Base-by-base conservation (phyloP, 371 early-diverging fungal genomes). In the Mucor saturninus region DNA sequence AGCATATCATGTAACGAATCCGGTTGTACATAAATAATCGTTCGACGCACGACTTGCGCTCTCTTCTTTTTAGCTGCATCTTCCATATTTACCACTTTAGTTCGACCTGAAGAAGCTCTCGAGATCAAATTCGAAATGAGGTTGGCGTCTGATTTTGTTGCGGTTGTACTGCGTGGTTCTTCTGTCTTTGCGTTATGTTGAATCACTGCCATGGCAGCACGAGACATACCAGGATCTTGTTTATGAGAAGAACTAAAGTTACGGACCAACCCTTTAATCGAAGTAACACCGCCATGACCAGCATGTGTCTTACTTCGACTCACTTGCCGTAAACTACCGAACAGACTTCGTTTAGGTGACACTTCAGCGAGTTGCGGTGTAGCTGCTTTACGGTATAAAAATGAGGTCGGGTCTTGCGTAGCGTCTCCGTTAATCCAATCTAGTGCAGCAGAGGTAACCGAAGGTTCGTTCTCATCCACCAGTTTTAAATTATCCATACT, bases 11-110 rank as follows among this genome's bases (percentile, higher is more conserved):
- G 60, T 1, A 74, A 37, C 3, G 78, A 72, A 55, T 82, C 73
- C 1, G 83, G 81, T 26, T 74, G 74, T 1, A 80, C 79, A 49
- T 82, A 82, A 50, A 82, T 82, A 56, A 82, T 79, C 1, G 77
- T 82, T 6, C 73, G 72, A 26, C 82, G 73, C 9, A 82, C 68
- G 32, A 69, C 77, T 50, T 69, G 63, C 31, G 69, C 63, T 35
- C 68, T 32, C 38, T 68, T 64, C 14, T 50, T 57, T 7, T 35
- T 37, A 3, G 30, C 51, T 38, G 31, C 51, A 29, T 50, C 31
- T 10, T 38, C 61, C 71, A 71, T 71, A 15, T 71, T 71, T 5
- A 64, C 62, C 21, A 64, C 54, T 45, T 71, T 71, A 10, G 71
- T 64, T 15, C 30, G 57, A 6, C 21, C 52, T 10, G 54, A 39